Evolutionary conservation across 352 stramenopile genomes (phyloP), one percentile per base, ranked within the genome.

Genomic region (Phytophthora vignae): DNA sequence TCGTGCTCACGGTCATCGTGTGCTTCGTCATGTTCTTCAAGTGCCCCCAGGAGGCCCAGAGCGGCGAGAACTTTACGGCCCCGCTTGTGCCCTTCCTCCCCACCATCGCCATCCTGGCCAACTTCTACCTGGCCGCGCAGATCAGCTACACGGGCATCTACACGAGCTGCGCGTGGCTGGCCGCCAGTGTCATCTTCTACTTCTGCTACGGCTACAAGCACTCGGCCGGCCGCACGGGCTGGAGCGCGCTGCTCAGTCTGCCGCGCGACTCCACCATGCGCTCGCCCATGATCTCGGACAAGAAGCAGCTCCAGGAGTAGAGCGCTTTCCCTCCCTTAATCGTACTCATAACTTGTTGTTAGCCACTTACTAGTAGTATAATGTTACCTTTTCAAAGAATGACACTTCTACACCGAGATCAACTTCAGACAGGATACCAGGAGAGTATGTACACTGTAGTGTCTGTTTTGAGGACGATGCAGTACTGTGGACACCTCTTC

Each of bases 141-240:
- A 78, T 92, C 50, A 67, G 52, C 15, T 73, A 83, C 59, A 64
- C 77, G 4, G 83, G 82, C 52, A 90, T 95, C 19, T 71, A 67
- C 15, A 78, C 80, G 50, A 81, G 79, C 40, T 78, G 78, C n/a
- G 71, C 79, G 10, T 95, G 87, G 86, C 67, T 95, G 55, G 73
- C 31, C 5, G 78, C 76, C 1, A 85, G 70, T 21, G 79, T 91
- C 10, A 7, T 95, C 6, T 92, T 88, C 44, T 94, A 95, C 82
- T 91, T 93, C 49, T 68, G 76, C n/a, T 95, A 95, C 65, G 88
- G 88, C 55, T 95, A 91, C 79, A 71, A 73, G 29, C 79, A 93
- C 76, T 85, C 83, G 48, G 83, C 81, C 0, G 85, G 84, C 48
- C 86, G 84, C 60, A 85, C 74, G 0, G 83, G 82, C 33, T 95